Evolutionary conservation across 2,329 filamentous ascomycete species (phyloP).

Genomic region (Alternaria ethzedia): DNA sequence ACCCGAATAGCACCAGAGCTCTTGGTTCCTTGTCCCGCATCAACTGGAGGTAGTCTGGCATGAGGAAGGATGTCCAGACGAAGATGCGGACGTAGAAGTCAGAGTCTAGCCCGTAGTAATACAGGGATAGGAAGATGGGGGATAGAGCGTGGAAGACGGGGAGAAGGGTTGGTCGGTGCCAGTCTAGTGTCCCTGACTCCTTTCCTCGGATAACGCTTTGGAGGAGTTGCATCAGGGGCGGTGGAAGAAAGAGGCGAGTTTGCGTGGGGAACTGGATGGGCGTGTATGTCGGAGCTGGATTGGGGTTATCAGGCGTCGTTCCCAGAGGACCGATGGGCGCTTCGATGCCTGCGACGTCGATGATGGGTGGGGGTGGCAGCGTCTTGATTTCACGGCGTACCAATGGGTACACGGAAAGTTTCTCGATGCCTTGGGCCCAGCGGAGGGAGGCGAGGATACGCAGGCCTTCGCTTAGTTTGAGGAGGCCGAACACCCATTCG

Average conservation of each 20-base stretch:
- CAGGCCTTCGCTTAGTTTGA: slow-evolving; percentile 42
- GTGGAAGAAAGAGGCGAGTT: slow-evolving; percentile 37
- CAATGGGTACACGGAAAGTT: slow-evolving; percentile 37
- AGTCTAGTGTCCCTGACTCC: slow-evolving; percentile 20
- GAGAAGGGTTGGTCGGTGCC: slow-evolving; percentile 27
- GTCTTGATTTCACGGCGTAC: slow-evolving; percentile 36
- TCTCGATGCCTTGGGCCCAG: slow-evolving; percentile 41
- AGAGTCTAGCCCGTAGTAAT: slow-evolving; percentile 36
- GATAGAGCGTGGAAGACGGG: slow-evolving; percentile 39
- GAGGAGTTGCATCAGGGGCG: slow-evolving; percentile 32
- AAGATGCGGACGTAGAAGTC: slow-evolving; percentile 39
- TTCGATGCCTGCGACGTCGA: slow-evolving; percentile 9
- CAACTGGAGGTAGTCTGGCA: slow-evolving; percentile 35
- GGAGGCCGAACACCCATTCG: slow-evolving; percentile 30
- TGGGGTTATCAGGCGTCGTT: slow-evolving; percentile 30
- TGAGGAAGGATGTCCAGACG: slow-evolving; percentile 40
- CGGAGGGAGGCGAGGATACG: slow-evolving; percentile 37
- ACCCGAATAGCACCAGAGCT: slow-evolving; percentile 34
- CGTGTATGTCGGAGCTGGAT: slow-evolving; percentile 35
- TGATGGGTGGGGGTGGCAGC: slow-evolving; percentile 36
- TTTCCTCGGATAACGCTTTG: slow-evolving; percentile 19
- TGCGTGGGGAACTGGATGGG: slow-evolving; percentile 1
- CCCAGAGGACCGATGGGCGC: slow-evolving; percentile 16
- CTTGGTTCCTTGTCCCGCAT: slow-evolving; percentile 31
- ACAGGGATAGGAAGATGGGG: slow-evolving; percentile 43